Percentiles rank a stretch among this genome's conserved stretches.
phyloP scores from a whole-genome alignment of 768 basidiomycete species.

The Lentinula detonsa region DNA sequence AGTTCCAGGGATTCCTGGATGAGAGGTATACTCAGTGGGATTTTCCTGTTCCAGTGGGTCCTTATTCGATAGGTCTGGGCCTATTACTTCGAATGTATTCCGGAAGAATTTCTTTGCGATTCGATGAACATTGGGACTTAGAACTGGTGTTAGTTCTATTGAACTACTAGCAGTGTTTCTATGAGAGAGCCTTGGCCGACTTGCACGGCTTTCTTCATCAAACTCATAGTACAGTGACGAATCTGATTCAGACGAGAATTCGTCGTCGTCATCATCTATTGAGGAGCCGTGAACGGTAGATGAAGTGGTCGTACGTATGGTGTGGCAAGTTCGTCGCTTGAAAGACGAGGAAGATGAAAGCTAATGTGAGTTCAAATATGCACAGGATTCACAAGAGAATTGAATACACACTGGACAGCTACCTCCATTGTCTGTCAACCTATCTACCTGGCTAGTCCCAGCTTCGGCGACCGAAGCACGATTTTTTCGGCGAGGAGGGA shows the following conservation, averaged over 20 bases:
- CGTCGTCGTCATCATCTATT: neutral
- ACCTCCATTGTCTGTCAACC: neutral
- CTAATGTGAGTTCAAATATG: neutral
- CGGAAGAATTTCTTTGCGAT: neutral
- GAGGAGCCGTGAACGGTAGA: neutral
- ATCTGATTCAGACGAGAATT: neutral
- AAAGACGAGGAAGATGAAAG: neutral
- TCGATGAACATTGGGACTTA: neutral
- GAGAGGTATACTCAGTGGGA: constrained; percentile 10
- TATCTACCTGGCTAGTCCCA: neutral
- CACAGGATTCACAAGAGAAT: neutral
- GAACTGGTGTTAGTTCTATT: neutral
- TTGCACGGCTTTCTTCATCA: neutral
- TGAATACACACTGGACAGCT: neutral
- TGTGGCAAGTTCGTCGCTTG: neutral
- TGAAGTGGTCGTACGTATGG: neutral
- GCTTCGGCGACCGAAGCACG: neutral
- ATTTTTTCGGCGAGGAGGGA: neutral
- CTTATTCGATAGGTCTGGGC: constrained; percentile 20
- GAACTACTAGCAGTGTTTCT: neutral
- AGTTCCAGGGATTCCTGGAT: constrained; percentile 18
- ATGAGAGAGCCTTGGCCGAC: neutral
- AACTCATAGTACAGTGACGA: neutral
- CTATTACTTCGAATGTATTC: constrained; percentile 34
- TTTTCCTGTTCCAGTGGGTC: constrained; percentile 1